Evolutionary conservation across 495 filamentous ascomycete species (phyloP).

Genomic region (Penicillium pancosmium): DNA sequence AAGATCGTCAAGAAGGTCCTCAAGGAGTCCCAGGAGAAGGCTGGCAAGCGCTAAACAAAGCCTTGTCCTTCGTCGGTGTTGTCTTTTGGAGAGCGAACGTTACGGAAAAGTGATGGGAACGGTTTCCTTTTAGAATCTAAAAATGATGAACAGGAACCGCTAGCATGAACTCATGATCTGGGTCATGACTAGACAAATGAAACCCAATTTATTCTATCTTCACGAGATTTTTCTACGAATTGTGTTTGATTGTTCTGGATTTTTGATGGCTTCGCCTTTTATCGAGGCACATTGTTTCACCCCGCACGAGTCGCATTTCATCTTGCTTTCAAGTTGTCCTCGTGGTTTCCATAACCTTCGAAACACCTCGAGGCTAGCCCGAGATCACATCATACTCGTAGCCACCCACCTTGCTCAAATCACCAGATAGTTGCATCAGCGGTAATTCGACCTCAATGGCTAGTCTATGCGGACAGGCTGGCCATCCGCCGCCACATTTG

Average conservation of each 20-base stretch:
- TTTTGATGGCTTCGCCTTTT: background rate
- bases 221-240: conserved; percentile 31
- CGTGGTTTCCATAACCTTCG: no score
- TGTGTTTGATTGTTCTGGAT: background rate
- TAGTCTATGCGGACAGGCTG: background rate
- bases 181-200: conserved; percentile 36
- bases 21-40: conserved; percentile 89
- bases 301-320: background rate
- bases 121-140: conserved; percentile 35
- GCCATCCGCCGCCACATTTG: no score
- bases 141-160: conserved; percentile 40
- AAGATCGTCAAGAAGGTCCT: conserved; percentile 99
- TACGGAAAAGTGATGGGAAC: conserved; percentile 43
- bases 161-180: conserved; percentile 28
- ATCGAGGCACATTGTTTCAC: background rate
- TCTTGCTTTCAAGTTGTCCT: no score
- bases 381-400: background rate
- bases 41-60: conserved; percentile 53
- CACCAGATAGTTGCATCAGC: background rate
- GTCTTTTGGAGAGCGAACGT: conserved; percentile 46
- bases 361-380: background rate
- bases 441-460: background rate
- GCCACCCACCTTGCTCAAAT: background rate
- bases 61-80: conserved; percentile 42
- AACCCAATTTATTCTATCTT: conserved; percentile 39